Evolutionary conservation across 2,329 filamentous ascomycete species (phyloP), one percentile per base, ranked within the genome.

Genomic region (Neonectria coccinea): DNA sequence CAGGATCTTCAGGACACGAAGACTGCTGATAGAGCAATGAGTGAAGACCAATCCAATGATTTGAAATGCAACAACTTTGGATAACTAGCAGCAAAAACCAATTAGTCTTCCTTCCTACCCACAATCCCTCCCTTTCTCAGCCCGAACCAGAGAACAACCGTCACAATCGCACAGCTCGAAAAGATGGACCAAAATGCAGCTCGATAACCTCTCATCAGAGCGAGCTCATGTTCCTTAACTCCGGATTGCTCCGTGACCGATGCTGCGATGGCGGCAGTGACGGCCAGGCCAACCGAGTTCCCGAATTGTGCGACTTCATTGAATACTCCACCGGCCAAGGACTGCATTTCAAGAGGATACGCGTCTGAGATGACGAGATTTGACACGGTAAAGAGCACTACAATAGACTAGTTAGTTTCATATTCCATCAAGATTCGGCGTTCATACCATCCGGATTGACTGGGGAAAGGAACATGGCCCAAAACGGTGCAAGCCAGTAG

Each of bases 301-400:
- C 87, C 88, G 59, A 90, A 85, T 60, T 89, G 86, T 0, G 82
- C 81, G 1, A 87, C 80, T 2, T 85, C 86, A 58, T 86, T 88
- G 75, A 89, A 89, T 0, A 89, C 85, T 0, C 84, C 87, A 0
- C 87, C 87, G 0, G 86, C 88, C 1, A 90, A 78, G 0, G 84
- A 86, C 62, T 90, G 87, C 3, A 81, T 83, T 20, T 85, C 78
- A 0, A 80, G 75, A 0, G 86, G 84, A 63, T 88, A 88, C 1
- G 80, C 83, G 25, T 86, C 82, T 0, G 83, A 83, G 3, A 89
- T 84, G 4, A 88, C 79, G 2, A 89, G 78, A 45, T 84, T 80
- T 0, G 82, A 41, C 16, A 41, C 16, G 1, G 39, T 41, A 41
- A 41, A 41, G 3, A 41, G n/a, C 39, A 41, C 39, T 41, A n/a